Conservation (phyloP, 1,284 basidiomycete species). For the Papiliotrema flavescens region DNA sequence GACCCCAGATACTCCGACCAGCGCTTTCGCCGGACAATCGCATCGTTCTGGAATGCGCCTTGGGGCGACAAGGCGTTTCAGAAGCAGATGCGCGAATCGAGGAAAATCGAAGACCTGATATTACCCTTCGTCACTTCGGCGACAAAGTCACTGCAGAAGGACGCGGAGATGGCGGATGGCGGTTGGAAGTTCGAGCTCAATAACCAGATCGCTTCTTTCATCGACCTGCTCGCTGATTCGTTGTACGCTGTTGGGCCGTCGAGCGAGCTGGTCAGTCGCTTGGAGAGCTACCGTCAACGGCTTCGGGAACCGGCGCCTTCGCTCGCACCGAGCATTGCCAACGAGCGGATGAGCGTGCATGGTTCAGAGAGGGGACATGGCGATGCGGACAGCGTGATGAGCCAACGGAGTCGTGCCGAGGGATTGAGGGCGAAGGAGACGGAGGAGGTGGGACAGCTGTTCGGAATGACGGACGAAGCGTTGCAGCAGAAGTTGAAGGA, state of each 20-base stretch:
- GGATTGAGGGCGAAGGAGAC: constrained; percentile 13
- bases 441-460: constrained; percentile 65
- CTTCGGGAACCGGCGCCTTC: constrained; percentile 8
- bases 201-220: constrained; percentile 81
- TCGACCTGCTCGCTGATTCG: constrained; percentile 77
- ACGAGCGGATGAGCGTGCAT: constrained; percentile 4
- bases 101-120: constrained; percentile 96
- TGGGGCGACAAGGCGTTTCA: constrained; percentile 79
- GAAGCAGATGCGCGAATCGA: constrained; percentile 86
- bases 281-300: constrained; percentile 25
- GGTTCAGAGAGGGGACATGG: constrained; percentile 4
- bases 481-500: constrained; percentile 12
- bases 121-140: constrained; percentile 91
- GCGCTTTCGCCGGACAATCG: constrained; percentile 79
- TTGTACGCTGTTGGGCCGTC: constrained; percentile 68
- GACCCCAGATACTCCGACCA: constrained; percentile 73
- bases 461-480: constrained; percentile 54
- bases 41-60: constrained; percentile 76
- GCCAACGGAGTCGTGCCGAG: constrained; percentile 8
- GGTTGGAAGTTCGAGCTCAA: constrained; percentile 92
- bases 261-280: constrained; percentile 70
- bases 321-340: background rate
- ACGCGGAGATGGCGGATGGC: constrained; percentile 63
- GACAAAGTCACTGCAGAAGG: constrained; percentile 75
- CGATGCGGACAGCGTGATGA: constrained; percentile 6